Conservation (phyloP, 2,329 filamentous ascomycete species). For the Trichoderma sp. region DNA sequence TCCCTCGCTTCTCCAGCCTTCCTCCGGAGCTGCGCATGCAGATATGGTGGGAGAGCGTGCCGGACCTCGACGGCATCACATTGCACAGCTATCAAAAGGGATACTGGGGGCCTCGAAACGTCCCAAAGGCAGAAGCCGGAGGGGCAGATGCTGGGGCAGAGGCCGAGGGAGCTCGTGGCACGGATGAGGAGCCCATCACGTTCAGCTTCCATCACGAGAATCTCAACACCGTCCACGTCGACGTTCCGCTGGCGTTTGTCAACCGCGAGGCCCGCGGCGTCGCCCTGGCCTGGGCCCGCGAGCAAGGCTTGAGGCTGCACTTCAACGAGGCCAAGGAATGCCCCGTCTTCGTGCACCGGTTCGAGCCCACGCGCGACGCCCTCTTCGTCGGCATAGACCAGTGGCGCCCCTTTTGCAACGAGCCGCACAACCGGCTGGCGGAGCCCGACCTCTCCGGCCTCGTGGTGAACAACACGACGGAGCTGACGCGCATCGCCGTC, state of each 20-base stretch:
- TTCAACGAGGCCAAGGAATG: not conserved
- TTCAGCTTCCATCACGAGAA: not conserved
- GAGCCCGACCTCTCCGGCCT: not conserved
- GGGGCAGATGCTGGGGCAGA: too few relatives aligned
- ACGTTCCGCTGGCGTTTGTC: not conserved
- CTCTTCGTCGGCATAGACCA: not conserved
- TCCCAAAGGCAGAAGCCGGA: not conserved
- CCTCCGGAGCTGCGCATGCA: slow-evolving; percentile 6
- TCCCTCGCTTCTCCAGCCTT: not conserved
- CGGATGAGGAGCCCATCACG: not conserved
- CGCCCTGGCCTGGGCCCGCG: not conserved
- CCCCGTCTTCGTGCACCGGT: not conserved
- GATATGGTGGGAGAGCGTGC: slow-evolving; percentile 1
- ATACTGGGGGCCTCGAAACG: not conserved
- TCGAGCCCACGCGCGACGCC: not conserved
- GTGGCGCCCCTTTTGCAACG: not conserved
- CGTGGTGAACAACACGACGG: not conserved
- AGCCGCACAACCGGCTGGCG: not conserved
- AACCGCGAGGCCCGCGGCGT: slow-evolving; percentile 5
- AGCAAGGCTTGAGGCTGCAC: not conserved
- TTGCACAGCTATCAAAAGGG: not conserved
- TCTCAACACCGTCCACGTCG: not conserved
- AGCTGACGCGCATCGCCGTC: not conserved
- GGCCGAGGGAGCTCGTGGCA: not conserved
- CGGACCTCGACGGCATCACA: slow-evolving; percentile 4